These are phyloP conservation scores for Rhizomucor miehei DNA, from an alignment of 371 early-diverging fungal genomes.

Conservation along the genomic window DNA sequence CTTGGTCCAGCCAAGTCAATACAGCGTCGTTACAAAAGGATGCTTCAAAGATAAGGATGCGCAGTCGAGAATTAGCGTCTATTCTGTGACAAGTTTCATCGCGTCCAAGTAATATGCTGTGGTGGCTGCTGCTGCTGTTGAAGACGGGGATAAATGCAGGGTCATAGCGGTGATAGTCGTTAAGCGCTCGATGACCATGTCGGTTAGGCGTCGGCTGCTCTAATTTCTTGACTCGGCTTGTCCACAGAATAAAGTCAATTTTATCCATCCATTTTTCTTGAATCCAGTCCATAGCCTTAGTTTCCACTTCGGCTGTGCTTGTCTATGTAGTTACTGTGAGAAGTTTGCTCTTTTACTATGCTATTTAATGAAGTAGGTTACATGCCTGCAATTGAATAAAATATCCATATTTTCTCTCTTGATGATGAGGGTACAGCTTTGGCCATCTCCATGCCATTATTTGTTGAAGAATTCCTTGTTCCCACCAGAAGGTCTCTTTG, in stretches of 20 bases:
- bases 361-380: no score
- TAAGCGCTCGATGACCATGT: no score
- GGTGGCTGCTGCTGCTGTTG: no score
- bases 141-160: no score
- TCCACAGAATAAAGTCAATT: constrained; percentile 81
- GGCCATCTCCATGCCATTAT: constrained; percentile 13
- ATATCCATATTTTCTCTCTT: constrained; percentile 32
- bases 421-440: constrained; percentile 7
- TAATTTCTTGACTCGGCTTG: no score
- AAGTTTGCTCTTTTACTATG: no score
- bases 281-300: constrained; percentile 73
- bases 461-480: constrained; percentile 9
- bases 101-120: no score
- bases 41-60: no score
- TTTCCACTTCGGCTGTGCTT: constrained; percentile 57
- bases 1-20: constrained; percentile 46
- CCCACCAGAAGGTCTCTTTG: constrained; percentile 1
- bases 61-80: no score
- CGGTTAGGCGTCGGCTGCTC: no score
- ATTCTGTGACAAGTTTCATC: no score
- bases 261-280: constrained; percentile 48
- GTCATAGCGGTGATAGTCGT: no score
- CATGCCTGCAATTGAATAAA: constrained; percentile 49
- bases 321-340: constrained; percentile 47
- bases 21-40: constrained; percentile 34